Conservation (phyloP, 768 basidiomycete genomes). For the Podaxis rugospora region DNA sequence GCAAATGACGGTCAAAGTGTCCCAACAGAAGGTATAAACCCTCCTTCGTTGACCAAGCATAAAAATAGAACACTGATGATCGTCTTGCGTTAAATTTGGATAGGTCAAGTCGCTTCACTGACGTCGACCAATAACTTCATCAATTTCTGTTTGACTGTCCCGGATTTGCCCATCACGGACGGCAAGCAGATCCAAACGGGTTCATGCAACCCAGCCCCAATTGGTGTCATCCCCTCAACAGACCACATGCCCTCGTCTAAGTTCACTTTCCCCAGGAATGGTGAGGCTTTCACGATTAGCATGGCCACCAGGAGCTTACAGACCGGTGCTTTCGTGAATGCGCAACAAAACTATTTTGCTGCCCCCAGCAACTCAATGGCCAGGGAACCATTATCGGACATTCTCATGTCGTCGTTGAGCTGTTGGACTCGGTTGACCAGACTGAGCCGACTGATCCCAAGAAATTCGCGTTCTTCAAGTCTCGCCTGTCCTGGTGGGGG, state of each 20-base stretch:
- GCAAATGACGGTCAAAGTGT: constrained; percentile 44
- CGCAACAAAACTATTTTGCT: constrained; percentile 47
- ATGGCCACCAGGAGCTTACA: constrained; percentile 43
- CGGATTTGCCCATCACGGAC: constrained; percentile 45
- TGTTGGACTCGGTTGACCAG: constrained; percentile 35
- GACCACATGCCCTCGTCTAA: constrained; percentile 43
- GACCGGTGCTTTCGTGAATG: constrained; percentile 56
- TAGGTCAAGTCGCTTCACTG: constrained; percentile 45
- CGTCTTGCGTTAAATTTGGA: neutral
- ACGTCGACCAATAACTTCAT: constrained; percentile 64
- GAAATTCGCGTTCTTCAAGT: constrained; percentile 55
- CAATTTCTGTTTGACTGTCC: constrained; percentile 45
- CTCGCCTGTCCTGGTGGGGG: neutral
- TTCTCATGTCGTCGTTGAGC: constrained; percentile 56
- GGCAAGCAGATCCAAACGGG: constrained; percentile 40
- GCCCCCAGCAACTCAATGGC: constrained; percentile 50
- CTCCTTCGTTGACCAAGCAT: neutral
- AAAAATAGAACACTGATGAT: neutral
- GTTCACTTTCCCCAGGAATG: constrained; percentile 38
- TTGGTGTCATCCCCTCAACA: constrained; percentile 42
- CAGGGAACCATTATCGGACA: constrained; percentile 52
- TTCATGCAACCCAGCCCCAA: constrained; percentile 50
- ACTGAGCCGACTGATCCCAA: constrained; percentile 45
- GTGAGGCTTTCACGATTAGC: constrained; percentile 41
- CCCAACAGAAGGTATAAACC: constrained; percentile 28